Evolutionary conservation across 306 rosid genomes (phyloP), one percentile per base, ranked within the genome.

Genomic region (Hippophae rhamnoides): DNA sequence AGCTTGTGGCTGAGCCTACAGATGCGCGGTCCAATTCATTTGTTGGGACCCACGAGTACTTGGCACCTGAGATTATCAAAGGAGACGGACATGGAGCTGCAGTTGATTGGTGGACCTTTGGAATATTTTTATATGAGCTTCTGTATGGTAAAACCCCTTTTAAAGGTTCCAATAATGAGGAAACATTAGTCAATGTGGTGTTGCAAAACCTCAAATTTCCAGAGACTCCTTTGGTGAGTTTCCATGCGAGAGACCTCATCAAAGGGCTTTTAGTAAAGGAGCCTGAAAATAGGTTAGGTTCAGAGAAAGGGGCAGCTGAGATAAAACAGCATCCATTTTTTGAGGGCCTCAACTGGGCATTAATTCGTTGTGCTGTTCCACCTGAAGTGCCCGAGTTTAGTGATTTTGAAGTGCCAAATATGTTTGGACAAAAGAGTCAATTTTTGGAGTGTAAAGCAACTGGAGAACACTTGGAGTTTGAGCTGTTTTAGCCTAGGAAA

Each of bases 71-170:
- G 88, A 82, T 88, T 60, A 88, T 88, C 81, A 80, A 82, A 83
- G 96, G 90, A 52, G 88, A 82, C 52, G 96, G 96, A 43, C 96
- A 88, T 13, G 96, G 96, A 44, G 94, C 94, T 41, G 96, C 96
- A 8, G 96, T 88, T 60, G 96, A 88, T 74, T 88, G 96, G 96
- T 88, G 96, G 96, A 88, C 96, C 1, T 83, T 85, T 61, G 96
- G 96, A n/a, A 78, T 88, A 60, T 88, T 88, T 56, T 90, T 88
- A 25, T 88, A 85, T 41, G 96, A 88, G 75, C 90, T 88, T 63
- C 71, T 88, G 49, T 88, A 79, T 8, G 94, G 96, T 6, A 81
- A 72, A 67, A 88, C 96, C 9, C 96, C 96, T 6, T 88, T 88
- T 14, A 85, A 85, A 77, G 90, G 96, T 63, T 51, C 49, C 14